phyloP scores from a whole-genome alignment of 208 protist genomes.

The Novymonas esmeraldas region DNA sequence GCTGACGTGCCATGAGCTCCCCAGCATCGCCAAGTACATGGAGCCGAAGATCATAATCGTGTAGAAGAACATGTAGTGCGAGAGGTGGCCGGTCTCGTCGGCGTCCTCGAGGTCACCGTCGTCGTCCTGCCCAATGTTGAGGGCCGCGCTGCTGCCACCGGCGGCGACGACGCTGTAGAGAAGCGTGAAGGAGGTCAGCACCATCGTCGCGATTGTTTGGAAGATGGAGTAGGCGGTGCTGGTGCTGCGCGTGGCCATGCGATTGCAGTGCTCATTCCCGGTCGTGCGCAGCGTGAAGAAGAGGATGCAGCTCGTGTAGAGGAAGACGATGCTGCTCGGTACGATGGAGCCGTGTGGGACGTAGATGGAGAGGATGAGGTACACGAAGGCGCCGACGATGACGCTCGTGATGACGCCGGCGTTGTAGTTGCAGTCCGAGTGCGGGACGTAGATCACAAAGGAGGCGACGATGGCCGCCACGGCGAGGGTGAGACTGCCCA shows the following conservation, averaged over 20 bases:
- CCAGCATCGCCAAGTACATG: slow-evolving; percentile 95
- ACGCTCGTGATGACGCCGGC: slow-evolving; percentile 84
- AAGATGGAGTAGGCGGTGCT: slow-evolving; percentile 59
- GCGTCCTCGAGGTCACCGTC: slow-evolving; percentile 83
- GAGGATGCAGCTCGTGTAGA: slow-evolving; percentile 88
- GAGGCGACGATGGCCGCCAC: slow-evolving; percentile 51
- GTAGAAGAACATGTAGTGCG: slow-evolving; percentile 94
- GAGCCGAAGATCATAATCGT: slow-evolving; percentile 92
- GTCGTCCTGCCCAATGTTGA: slow-evolving; percentile 64
- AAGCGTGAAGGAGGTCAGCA: slow-evolving; percentile 64
- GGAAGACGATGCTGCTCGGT: slow-evolving; percentile 90
- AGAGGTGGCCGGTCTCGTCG: slow-evolving; percentile 77
- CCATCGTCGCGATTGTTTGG: slow-evolving; percentile 46
- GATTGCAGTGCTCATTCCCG: slow-evolving; percentile 71
- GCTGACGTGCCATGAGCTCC: slow-evolving; percentile 92
- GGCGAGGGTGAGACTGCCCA: slow-evolving; percentile 51
- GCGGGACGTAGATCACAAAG: slow-evolving; percentile 80
- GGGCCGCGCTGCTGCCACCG: slow-evolving; percentile 59
- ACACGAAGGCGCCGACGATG: slow-evolving; percentile 72
- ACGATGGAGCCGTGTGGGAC: slow-evolving; percentile 91
- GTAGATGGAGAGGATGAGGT: slow-evolving; percentile 83
- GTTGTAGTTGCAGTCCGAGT: slow-evolving; percentile 86
- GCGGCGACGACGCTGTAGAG: slow-evolving; percentile 79
- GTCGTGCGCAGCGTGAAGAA: slow-evolving; percentile 83
- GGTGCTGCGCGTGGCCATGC: slow-evolving; percentile 29